phyloP scores from a whole-genome alignment of 177 flowering plant genomes.

The Vitis hybrid region DNA sequence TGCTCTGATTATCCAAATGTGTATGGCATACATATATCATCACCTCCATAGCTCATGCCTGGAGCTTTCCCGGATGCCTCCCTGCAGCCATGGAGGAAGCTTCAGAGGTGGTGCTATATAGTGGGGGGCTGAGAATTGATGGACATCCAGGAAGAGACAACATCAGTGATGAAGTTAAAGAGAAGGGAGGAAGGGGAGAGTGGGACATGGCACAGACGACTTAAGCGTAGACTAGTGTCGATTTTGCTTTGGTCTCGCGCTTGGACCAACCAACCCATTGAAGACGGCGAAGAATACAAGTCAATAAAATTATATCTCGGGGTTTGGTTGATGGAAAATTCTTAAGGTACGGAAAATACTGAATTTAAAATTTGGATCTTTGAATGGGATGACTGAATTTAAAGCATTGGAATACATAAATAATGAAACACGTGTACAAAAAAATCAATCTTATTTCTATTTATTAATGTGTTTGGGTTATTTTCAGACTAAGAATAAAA shows the following conservation, averaged over 20 bases:
- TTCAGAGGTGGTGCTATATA: conserved; percentile 19
- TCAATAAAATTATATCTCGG: neutral
- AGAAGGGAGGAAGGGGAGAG: conserved; percentile 8
- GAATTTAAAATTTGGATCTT: too few relatives aligned
- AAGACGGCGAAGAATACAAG: conserved; percentile 8
- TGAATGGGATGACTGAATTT: too few relatives aligned
- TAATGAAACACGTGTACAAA: too few relatives aligned
- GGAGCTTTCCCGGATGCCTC: conserved; percentile 21
- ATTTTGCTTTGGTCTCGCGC: conserved; percentile 7
- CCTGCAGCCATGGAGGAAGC: conserved; percentile 27
- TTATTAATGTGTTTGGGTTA: too few relatives aligned
- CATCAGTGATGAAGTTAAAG: neutral
- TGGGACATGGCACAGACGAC: conserved; percentile 20
- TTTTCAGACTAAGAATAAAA: too few relatives aligned
- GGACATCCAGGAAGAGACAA: neutral
- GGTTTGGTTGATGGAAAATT: too few relatives aligned
- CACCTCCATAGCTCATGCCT: neutral
- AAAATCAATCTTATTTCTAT: too few relatives aligned
- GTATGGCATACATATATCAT: neutral
- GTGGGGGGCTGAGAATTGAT: neutral
- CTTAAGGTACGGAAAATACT: too few relatives aligned
- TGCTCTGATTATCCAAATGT: neutral
- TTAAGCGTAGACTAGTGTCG: neutral
- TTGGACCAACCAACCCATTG: conserved; percentile 10
- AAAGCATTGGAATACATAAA: too few relatives aligned